Conservation (phyloP, 2,329 filamentous ascomycete species). For the Fusarium coffeatum region DNA sequence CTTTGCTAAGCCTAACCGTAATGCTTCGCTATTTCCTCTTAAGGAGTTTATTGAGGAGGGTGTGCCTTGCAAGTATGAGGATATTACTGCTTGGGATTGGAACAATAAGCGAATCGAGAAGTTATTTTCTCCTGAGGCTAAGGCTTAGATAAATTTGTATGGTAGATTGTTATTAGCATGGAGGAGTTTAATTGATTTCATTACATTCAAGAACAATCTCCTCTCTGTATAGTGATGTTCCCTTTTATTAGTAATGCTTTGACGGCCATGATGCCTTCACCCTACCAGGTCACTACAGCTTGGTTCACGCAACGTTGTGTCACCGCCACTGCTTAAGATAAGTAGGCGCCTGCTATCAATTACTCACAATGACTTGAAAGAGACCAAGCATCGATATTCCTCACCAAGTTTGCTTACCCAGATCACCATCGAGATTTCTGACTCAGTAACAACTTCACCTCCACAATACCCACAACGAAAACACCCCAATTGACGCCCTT, state of each 20-base stretch:
- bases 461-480: neutral
- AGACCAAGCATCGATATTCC: no score
- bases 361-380: no score
- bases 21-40: constrained; percentile 45
- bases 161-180: constrained; percentile 14
- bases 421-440: neutral
- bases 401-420: no score
- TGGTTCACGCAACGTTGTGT: no score
- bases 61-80: constrained; percentile 45
- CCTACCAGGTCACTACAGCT: no score
- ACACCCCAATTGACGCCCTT: constrained; percentile 16
- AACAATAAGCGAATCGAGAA: constrained; percentile 45
- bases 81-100: constrained; percentile 52
- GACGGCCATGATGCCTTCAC: neutral
- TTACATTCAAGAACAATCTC: accelerated
- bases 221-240: accelerated
- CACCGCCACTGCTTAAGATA: no score
- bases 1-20: constrained; percentile 50
- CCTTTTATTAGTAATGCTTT: accelerated
- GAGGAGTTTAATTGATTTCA: neutral
- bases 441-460: neutral
- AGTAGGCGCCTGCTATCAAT: accelerated
- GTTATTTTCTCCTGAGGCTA: constrained; percentile 26
- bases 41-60: constrained; percentile 47
- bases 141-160: constrained; percentile 3